These are phyloP conservation scores for Gaeumannomyces tritici DNA, from an alignment of 2,329 filamentous ascomycete genomes.

Conservation along the genomic window DNA sequence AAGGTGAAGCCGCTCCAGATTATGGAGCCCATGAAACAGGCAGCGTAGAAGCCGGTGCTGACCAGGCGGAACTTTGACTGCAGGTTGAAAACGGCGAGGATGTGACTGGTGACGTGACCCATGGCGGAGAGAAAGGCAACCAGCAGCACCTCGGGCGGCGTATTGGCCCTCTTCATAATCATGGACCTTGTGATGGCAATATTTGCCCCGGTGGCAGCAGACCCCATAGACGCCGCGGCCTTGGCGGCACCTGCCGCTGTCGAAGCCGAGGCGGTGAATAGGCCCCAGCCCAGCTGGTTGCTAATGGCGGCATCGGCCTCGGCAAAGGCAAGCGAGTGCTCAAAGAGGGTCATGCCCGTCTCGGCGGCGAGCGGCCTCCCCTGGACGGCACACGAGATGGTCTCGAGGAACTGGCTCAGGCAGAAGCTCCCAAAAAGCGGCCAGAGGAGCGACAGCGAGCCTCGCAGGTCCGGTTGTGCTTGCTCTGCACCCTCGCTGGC, in stretches of 20 bases:
- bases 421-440: slow-evolving; percentile 62
- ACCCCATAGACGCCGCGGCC: slow-evolving; percentile 9
- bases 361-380: slow-evolving; percentile 72
- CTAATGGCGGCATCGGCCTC: slow-evolving; percentile 86
- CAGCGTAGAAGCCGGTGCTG: slow-evolving; percentile 81
- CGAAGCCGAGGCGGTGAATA: slow-evolving; percentile 43
- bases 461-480: slow-evolving; percentile 48
- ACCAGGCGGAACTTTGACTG: slow-evolving; percentile 73
- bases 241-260: slow-evolving; percentile 27
- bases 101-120: slow-evolving; percentile 78
- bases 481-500: slow-evolving; percentile 26
- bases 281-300: slow-evolving; percentile 64
- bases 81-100: slow-evolving; percentile 70
- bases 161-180: slow-evolving; percentile 74
- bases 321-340: slow-evolving; percentile 90
- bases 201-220: slow-evolving; percentile 17
- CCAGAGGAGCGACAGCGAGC: slow-evolving; percentile 71
- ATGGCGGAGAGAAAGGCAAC: slow-evolving; percentile 82
- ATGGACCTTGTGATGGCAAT: slow-evolving; percentile 51
- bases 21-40: slow-evolving; percentile 83
- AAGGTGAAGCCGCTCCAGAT: slow-evolving; percentile 62
- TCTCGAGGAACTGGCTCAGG: slow-evolving; percentile 80
- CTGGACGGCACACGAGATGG: slow-evolving; percentile 77
- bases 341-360: slow-evolving; percentile 92
- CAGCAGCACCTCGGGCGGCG: slow-evolving; percentile 78